These are phyloP conservation scores for Acmispon strigosus DNA, from an alignment of 306 rosid genomes.

Conservation along the genomic window DNA sequence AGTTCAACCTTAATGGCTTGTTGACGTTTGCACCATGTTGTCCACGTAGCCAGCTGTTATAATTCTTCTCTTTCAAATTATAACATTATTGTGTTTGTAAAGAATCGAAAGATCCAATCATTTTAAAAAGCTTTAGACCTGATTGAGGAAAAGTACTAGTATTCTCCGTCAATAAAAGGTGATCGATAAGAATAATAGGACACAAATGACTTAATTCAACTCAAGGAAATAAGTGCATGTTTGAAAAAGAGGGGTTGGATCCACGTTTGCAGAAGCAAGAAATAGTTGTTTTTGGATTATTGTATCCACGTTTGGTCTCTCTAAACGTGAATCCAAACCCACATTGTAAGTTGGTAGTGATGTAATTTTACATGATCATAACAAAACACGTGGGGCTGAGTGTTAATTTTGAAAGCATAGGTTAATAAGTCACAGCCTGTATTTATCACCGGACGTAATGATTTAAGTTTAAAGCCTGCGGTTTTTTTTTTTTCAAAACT, in stretches of 20 bases:
- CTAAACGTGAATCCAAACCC: too few relatives aligned
- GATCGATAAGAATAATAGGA: background rate
- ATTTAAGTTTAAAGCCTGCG: slow-evolving; percentile 6
- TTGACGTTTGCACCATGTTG: too few relatives aligned
- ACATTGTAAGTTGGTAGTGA: background rate
- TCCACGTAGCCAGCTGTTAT: too few relatives aligned
- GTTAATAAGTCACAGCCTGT: too few relatives aligned
- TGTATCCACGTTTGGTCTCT: too few relatives aligned
- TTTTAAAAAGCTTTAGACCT: background rate
- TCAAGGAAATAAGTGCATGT: background rate
- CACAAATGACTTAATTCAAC: background rate
- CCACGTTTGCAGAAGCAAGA: too few relatives aligned
- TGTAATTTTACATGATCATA: slow-evolving; percentile 15
- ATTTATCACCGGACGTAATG: background rate
- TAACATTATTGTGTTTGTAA: background rate
- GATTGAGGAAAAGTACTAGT: background rate
- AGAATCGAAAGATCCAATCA: background rate
- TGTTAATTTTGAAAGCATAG: slow-evolving; percentile 1
- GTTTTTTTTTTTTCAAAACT: background rate
- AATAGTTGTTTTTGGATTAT: too few relatives aligned
- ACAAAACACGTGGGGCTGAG: background rate
- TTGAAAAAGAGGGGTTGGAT: too few relatives aligned
- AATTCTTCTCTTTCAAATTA: background rate
- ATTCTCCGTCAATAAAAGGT: background rate
- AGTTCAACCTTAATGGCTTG: background rate